Conservation (phyloP, 345 rosid species). For the Ricinus communis region DNA sequence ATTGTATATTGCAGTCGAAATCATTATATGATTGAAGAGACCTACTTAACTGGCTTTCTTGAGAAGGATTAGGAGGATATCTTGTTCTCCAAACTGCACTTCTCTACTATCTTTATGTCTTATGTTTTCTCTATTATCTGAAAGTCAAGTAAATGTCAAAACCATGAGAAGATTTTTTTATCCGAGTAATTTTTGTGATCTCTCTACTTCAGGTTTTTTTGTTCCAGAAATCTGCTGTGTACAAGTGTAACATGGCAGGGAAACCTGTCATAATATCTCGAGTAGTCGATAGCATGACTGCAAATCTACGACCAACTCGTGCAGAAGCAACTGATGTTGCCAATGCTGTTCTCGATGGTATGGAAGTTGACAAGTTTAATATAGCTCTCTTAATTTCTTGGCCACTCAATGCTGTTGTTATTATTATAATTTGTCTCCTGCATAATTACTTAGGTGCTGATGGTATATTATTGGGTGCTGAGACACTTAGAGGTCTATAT, state of each 20-base stretch:
- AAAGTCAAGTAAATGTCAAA: neutral
- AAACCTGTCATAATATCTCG: constrained; percentile 91
- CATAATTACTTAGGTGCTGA: constrained; percentile 54
- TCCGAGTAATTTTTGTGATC: neutral
- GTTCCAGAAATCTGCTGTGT: constrained; percentile 86
- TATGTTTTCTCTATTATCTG: no score
- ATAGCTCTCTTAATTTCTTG: neutral
- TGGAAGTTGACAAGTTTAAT: neutral
- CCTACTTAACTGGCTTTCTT: neutral
- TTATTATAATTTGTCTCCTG: constrained; percentile 4
- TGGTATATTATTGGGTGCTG: constrained; percentile 96
- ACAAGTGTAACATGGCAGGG: constrained; percentile 96
- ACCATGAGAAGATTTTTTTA: neutral
- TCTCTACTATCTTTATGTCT: no score
- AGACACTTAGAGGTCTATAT: constrained; percentile 91
- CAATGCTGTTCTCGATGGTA: constrained; percentile 97
- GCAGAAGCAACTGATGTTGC: constrained; percentile 99
- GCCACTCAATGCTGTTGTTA: neutral
- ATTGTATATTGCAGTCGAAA: no score
- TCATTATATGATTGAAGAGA: no score
- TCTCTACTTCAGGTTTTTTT: constrained; percentile 62
- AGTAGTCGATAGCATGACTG: constrained; percentile 98
- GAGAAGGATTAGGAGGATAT: no score
- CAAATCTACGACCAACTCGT: constrained; percentile 96
- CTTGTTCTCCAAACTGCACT: no score